Evolutionary conservation across 225 moss, liverwort and hornwort genomes (phyloP).

Genomic region (Thuidium tamariscinum): DNA sequence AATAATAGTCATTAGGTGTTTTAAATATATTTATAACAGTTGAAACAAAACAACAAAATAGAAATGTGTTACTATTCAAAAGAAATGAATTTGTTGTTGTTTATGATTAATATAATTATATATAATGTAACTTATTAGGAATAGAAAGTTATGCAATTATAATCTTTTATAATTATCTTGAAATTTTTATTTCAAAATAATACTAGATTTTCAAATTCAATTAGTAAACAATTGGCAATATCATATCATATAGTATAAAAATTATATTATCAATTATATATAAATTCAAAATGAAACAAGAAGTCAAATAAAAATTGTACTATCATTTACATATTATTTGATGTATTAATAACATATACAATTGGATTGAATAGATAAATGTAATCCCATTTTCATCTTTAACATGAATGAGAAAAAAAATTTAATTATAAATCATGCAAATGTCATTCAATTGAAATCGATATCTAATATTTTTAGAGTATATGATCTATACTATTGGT

Average conservation of each 20-base stretch:
- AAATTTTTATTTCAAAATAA: neutral
- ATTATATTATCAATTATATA: neutral
- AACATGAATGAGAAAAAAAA: neutral
- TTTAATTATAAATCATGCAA: neutral
- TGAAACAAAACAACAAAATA: neutral
- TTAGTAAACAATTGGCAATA: neutral
- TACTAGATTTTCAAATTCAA: too few relatives aligned
- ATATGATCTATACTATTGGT: rapidly evolving
- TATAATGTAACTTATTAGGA: rapidly evolving
- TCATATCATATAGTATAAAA: neutral
- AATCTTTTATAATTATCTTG: neutral
- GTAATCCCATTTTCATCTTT: neutral
- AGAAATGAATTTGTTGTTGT: too few relatives aligned
- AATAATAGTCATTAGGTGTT: rapidly evolving
- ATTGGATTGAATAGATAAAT: neutral
- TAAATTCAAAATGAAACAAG: neutral
- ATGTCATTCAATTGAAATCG: neutral
- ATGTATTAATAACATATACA: too few relatives aligned
- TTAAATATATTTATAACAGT: neutral
- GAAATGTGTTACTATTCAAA: rapidly evolving
- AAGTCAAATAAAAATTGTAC: rapidly evolving
- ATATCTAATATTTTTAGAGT: too few relatives aligned
- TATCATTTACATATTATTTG: neutral
- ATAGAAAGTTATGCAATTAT: rapidly evolving
- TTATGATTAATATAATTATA: too few relatives aligned